Evolutionary conservation across 2,329 filamentous ascomycete species (phyloP).

Genomic region (Talaromyces rugulosus): DNA sequence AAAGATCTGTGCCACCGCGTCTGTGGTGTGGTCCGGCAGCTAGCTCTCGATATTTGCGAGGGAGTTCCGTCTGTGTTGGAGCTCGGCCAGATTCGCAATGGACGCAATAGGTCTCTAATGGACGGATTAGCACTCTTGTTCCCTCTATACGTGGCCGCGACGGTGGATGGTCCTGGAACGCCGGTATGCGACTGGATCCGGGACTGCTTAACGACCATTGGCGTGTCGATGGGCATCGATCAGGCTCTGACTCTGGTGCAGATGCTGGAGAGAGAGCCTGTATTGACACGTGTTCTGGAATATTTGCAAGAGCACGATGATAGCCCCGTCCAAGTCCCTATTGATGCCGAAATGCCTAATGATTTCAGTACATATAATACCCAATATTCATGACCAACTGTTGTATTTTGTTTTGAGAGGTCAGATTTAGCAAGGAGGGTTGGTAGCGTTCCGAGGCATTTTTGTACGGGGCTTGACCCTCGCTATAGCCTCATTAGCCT

Average conservation of each 20-base stretch:
- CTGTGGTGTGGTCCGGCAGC: conserved; percentile 22
- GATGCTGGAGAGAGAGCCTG: conserved; percentile 19
- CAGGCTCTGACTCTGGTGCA: conserved; percentile 34
- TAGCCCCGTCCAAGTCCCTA: background rate
- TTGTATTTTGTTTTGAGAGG: background rate
- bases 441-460: background rate
- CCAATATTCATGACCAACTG: background rate
- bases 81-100: conserved; percentile 15
- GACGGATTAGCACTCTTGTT: conserved; percentile 33
- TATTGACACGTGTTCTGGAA: background rate
- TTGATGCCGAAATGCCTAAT: background rate
- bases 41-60: conserved; percentile 34
- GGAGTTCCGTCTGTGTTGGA: conserved; percentile 34
- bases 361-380: background rate
- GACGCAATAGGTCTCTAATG: conserved; percentile 21
- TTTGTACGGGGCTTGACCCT: background rate
- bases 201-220: conserved; percentile 29
- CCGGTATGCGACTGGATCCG: conserved; percentile 29
- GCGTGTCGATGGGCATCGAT: conserved; percentile 33
- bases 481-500: background rate
- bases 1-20: conserved; percentile 26
- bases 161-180: conserved; percentile 25
- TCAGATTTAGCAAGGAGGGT: too few species aligned
- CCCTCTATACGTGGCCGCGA: conserved; percentile 34
- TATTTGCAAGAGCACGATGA: background rate